phyloP scores from a whole-genome alignment of 257 asterid genomes.

The Buddleja alternifolia region DNA sequence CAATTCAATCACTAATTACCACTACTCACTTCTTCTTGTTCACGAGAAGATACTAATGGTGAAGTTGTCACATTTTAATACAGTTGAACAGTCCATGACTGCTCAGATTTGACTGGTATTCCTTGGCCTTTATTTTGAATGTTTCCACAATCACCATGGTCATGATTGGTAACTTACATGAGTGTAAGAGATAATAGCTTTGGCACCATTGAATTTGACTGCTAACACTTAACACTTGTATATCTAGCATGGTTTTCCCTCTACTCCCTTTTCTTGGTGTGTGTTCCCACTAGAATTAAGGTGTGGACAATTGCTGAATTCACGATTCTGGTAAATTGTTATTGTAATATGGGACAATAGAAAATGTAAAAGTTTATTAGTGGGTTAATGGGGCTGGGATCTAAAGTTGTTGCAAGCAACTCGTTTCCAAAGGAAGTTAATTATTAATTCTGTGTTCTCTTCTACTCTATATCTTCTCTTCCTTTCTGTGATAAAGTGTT shows the following conservation, averaged over 20 bases:
- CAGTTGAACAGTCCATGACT: neutral
- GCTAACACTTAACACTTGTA: neutral
- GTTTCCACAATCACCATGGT: too few relatives aligned
- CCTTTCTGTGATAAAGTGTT: constrained; percentile 19
- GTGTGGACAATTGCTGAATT: constrained; percentile 7
- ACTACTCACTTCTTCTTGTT: neutral
- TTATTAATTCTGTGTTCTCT: neutral
- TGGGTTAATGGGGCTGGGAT: constrained; percentile 10
- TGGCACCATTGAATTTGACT: constrained; percentile 18
- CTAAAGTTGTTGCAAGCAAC: neutral
- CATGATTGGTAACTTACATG: neutral
- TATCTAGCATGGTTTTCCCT: neutral
- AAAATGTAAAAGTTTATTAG: constrained; percentile 3
- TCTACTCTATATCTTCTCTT: neutral
- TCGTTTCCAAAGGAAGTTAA: neutral
- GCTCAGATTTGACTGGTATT: neutral
- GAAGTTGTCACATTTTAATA: neutral
- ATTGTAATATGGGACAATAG: neutral
- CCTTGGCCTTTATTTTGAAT: neutral
- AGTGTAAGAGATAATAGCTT: constrained; percentile 15
- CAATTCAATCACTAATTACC: neutral
- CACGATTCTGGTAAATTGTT: constrained; percentile 15
- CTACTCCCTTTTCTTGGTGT: neutral
- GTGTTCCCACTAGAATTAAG: constrained; percentile 4
- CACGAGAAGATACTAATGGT: neutral